These are phyloP conservation scores for Cryptomeria japonica DNA, from an alignment of 75 land plant genomes.

Conservation along the genomic window DNA sequence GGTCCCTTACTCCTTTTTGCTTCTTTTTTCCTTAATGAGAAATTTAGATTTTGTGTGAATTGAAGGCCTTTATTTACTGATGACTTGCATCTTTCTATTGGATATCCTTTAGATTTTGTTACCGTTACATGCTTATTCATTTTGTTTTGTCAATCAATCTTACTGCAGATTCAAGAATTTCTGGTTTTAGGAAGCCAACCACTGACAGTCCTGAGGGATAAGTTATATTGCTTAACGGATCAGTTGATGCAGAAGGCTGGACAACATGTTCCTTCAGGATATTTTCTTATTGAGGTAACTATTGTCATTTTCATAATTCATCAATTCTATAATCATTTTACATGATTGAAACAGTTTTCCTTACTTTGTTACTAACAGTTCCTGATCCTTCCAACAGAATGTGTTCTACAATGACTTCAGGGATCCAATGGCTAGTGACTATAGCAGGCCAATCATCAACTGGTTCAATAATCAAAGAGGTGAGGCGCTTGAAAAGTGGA, in stretches of 20 bases:
- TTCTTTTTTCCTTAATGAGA: not conserved
- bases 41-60: not conserved
- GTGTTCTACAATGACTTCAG: slow-evolving; percentile 87
- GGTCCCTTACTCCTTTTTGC: not conserved
- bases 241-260: slow-evolving; percentile 70
- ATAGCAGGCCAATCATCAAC: slow-evolving; percentile 68
- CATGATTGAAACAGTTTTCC: not conserved
- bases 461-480: slow-evolving; percentile 63
- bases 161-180: slow-evolving; percentile 76
- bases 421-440: slow-evolving; percentile 70
- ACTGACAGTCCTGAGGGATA: slow-evolving; percentile 81
- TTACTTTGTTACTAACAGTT: not conserved
- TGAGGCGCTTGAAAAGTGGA: slow-evolving; percentile 74
- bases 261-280: slow-evolving; percentile 74
- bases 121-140: not conserved
- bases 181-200: slow-evolving; percentile 80
- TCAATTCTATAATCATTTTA: not conserved
- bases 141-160: not conserved
- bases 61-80: not conserved
- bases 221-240: slow-evolving; percentile 78
- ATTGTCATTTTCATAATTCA: not conserved
- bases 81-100: not conserved
- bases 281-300: slow-evolving; percentile 84
- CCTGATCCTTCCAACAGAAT: slow-evolving; percentile 45
- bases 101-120: not conserved